Evolutionary conservation across 2,329 filamentous ascomycete genomes (phyloP), one percentile per base, ranked within the genome.

Genomic region (Epichloe brachyelytri): DNA sequence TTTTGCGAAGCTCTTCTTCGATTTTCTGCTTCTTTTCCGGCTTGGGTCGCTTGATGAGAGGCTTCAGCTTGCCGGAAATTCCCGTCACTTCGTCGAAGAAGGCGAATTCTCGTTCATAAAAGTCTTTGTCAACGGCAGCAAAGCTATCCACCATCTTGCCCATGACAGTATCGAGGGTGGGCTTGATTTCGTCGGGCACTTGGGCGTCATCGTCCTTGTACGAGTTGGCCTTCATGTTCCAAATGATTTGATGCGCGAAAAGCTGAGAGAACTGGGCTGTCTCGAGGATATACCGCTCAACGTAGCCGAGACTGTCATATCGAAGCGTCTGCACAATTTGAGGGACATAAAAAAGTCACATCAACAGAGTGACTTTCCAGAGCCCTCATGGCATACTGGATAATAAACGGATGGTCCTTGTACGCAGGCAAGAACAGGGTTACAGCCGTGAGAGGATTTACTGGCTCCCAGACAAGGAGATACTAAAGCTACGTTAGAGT

Each of bases 171-270:
- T 98, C 94, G 3, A 99, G 78, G 0, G 85, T 93, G 3, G 93
- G 91, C 65, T 99, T 98, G 62, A 96, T 86, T 3, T 82, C 79
- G 66, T 98, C 93, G 19, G 93, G 90, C 56, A 95, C 79, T 60
- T 85, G 81, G 14, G 85, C 90, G 58, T 96, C 88, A 60, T 98
- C 91, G 57, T 98, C 94, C 66, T 96, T 98, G 76, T 87, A 98
- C 1, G 90, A 87, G 66, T 98, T 99, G 34, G 93, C 93, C 66
- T 97, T 98, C 85, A 99, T 98, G 65, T 98, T 99, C 93, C 94
- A 99, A 63, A 99, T 98, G 58, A 98, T 97, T 62, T 99, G 93
- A 66, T 99, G 94, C 2, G 94, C 91, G 67, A 98, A 98, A 8
- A 97, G 72, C 66, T 97, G 93, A n/a, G 93, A 97, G 62, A 95